Evolutionary conservation across 495 filamentous ascomycete species (phyloP).

Genomic region (Talaromyces proteolyticus): DNA sequence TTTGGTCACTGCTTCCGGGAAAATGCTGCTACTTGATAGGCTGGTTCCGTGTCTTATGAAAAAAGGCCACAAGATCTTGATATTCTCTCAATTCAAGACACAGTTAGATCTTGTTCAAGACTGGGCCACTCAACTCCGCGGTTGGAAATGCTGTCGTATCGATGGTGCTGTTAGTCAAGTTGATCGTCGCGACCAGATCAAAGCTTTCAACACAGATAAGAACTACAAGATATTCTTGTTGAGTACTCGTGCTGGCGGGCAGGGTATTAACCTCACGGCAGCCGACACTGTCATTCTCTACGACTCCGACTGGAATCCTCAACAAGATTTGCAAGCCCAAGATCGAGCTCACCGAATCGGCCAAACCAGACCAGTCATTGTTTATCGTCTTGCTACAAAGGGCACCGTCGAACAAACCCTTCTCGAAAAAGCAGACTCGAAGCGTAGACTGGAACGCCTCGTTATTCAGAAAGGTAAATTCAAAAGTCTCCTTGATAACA

Average conservation of each 20-base stretch:
- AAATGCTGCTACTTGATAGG: conserved; percentile 90
- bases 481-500: conserved; percentile 44
- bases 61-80: conserved; percentile 80
- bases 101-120: conserved; percentile 88
- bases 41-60: conserved; percentile 71
- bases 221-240: conserved; percentile 77
- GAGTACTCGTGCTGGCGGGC: conserved; percentile 84
- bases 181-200: conserved; percentile 78
- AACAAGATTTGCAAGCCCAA: conserved; percentile 94
- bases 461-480: conserved; percentile 90
- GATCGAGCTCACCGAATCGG: conserved; percentile 94
- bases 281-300: conserved; percentile 73
- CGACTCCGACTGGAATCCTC: conserved; percentile 93
- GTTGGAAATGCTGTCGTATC: conserved; percentile 82
- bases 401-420: conserved; percentile 88
- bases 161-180: conserved; percentile 81
- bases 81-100: conserved; percentile 95
- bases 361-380: conserved; percentile 83
- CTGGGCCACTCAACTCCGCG: conserved; percentile 66
- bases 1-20: conserved; percentile 80
- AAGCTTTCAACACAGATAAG: conserved; percentile 71
- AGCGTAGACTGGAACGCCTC: conserved; percentile 88
- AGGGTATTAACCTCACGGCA: conserved; percentile 82
- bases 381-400: conserved; percentile 93
- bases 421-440: conserved; percentile 83